Evolutionary conservation across 2,329 filamentous ascomycete genomes (phyloP), one percentile per base, ranked within the genome.

Genomic region (Alternaria ventricosa): DNA sequence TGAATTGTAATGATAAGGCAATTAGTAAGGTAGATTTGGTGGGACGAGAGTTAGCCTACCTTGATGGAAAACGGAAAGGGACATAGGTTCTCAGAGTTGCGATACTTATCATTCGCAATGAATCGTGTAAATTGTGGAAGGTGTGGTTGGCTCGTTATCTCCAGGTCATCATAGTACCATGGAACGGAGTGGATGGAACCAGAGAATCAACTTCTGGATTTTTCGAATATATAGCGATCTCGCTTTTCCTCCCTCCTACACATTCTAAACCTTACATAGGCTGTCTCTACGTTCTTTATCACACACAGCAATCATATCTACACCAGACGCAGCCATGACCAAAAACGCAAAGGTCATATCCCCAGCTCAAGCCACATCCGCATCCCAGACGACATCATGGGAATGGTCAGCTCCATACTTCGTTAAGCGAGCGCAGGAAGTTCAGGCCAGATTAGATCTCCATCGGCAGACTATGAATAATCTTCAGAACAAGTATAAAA

Each of bases 1-100:
- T 27, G 70, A 72, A 44, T 63, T 72, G 57, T 72, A 55, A 55
- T 18, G 18, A 28, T 3, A 28, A 15, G 2, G 3, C 11, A 13
- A 53, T 41, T n/a, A 25, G 9, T 12, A 25, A 41, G 20, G 36
- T 12, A n/a, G 2, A 3, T 25, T n/a, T 18, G 20, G 20, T 15
- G 7, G 30, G 13, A 12, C 28, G 41, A 36, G 20, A 36, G 12
- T 10, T 23, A 20, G 13, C 13, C 20, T 2, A 36, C 33, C 33
- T 36, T 5, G 4, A 36, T 36, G 33, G 33, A n/a, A 36, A 36
- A n/a, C 33, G 5, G 13, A 36, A n/a, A 36, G 7, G 13, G 15
- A n/a, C 13, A n/a, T 36, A 36, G 2, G 7, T n/a, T 9, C 33
- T n/a, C 1, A 36, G 33, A 36, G 9, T 41, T 41, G 8, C 9